A percentile compares a stretch with the other conserved stretches of the same genome.
Evolutionary conservation across 306 rosid species (phyloP).

Genomic region (Acmispon strigosus): DNA sequence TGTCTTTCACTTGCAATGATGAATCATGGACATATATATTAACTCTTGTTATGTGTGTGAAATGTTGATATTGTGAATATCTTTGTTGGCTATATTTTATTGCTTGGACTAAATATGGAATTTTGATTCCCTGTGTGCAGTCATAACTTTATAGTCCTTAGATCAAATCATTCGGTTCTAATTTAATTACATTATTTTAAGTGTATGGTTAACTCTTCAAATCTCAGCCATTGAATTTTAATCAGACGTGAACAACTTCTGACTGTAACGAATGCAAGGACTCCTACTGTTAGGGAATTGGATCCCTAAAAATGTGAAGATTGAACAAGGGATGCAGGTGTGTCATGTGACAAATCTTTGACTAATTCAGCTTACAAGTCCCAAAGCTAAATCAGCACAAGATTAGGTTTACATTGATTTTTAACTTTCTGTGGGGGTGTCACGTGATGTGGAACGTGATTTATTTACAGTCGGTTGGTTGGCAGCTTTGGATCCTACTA

Average conservation of each 20-base stretch:
- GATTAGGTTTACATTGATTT: slow-evolving; percentile 22
- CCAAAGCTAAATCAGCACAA: slow-evolving; percentile 54
- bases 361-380: slow-evolving; percentile 55
- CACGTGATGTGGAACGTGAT: slow-evolving; percentile 78
- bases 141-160: no score
- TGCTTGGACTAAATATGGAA: no score
- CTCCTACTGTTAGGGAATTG: no score
- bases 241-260: no score
- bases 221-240: no score
- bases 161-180: no score
- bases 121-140: no score
- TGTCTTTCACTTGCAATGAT: slow-evolving; percentile 38
- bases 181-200: no score
- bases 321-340: slow-evolving; percentile 29
- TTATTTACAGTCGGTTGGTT: slow-evolving; percentile 28
- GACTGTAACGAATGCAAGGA: no score
- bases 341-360: slow-evolving; percentile 75
- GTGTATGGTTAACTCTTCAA: no score
- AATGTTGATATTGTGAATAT: neutral
- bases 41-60: neutral
- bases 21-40: slow-evolving; percentile 9
- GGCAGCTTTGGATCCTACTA: slow-evolving; percentile 73
- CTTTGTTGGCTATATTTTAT: neutral
- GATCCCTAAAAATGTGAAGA: slow-evolving; percentile 21
- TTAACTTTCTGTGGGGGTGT: neutral